Evolutionary conservation across 1,284 basidiomycete genomes (phyloP), one percentile per base, ranked within the genome.

Genomic region (Trametes polyzona): DNA sequence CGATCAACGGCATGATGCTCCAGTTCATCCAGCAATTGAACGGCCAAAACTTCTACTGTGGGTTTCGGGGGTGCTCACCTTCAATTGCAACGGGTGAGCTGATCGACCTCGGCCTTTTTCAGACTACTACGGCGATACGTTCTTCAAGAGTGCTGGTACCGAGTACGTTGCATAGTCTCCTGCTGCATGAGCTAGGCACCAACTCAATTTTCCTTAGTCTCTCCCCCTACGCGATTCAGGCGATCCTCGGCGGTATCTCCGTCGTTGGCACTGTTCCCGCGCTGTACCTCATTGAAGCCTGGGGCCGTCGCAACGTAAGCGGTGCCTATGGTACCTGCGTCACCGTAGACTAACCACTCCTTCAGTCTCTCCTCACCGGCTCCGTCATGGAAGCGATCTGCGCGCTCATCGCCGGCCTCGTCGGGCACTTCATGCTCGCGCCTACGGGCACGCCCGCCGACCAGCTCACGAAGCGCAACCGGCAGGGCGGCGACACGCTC

Each of bases 51-150:
- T 88, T 89, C 71, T 88, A 87, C 69, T 89, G 87, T 87, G 59
- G 62, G 82, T 68, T 1, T 17, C 24, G 5, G 40, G 33, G 3
- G 2, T 14, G 3, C 24, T 24, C 1, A 2, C 4, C 17, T n/a
- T n/a, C n/a, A 2, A 5, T 9, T 24, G 16, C 21, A 11, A 9
- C 10, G 17, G 7, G 8, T 4, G 3, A 23, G 11, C 14, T 17
- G 10, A 35, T 41, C 40, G 36, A 39, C 26, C 14, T 32, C 33
- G 21, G 19, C 7, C 19, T 12, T 27, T 2, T 47, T 17, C 54
- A 88, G 86, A 90, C 69, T 90, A 90, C 69, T 92, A 90, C 66
- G 90, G 90, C 10, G 89, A 92, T 55, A 89, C 87, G 0, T 93
- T 94, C 79, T 93, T 93, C 78, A 76, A 89, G 69, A 85, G 81